Conservation (phyloP, 768 basidiomycete species). For the Leucocoprinus leucothites region DNA sequence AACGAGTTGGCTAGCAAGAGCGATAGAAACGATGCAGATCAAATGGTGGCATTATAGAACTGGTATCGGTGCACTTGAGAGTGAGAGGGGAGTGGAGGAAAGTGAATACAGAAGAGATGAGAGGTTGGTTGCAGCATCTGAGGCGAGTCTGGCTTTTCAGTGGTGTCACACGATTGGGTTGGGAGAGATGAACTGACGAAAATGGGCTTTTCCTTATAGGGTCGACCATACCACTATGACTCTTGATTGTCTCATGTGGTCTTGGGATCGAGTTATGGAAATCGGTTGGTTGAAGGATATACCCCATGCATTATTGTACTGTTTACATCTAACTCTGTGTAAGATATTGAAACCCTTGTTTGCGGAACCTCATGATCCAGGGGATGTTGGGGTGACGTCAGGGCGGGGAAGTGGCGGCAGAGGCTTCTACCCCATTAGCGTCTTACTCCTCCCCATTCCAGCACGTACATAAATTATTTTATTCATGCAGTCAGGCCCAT, state of each 20-base stretch:
- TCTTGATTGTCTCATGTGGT: neutral
- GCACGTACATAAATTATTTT: too few species aligned
- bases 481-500: too few species aligned
- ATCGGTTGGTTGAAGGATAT: too few species aligned
- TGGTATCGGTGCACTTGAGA: neutral
- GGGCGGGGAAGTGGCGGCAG: too few species aligned
- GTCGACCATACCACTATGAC: slow-evolving; percentile 4
- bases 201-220: neutral
- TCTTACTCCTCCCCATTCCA: too few species aligned
- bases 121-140: slow-evolving; percentile 3
- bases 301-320: neutral
- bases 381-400: too few species aligned
- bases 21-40: slow-evolving; percentile 7
- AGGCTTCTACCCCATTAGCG: too few species aligned
- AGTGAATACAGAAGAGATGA: slow-evolving; percentile 11
- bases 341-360: too few species aligned
- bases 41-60: slow-evolving; percentile 6
- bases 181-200: neutral
- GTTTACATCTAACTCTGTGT: neutral
- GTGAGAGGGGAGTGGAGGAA: neutral
- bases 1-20: neutral
- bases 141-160: neutral
- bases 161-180: neutral
- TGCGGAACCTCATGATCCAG: too few species aligned
- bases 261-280: neutral